phyloP scores from a whole-genome alignment of 2,329 filamentous ascomycete genomes.

The Alternaria conjuncta region DNA sequence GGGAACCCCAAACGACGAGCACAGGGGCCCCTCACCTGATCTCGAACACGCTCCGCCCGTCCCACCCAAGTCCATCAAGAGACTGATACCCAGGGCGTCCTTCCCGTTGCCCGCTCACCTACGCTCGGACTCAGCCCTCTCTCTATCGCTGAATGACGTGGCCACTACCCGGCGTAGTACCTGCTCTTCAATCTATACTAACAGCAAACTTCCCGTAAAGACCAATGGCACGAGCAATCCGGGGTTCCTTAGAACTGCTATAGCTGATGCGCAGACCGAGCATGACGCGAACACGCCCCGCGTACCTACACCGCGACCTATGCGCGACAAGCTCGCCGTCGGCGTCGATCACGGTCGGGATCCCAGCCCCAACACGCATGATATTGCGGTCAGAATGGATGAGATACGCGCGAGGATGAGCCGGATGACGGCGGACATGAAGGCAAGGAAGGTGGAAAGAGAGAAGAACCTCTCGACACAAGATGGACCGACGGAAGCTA shows the following conservation, averaged over 20 bases:
- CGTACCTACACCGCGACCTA: not conserved
- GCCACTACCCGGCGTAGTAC: not conserved
- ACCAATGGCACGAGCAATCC: too few relatives aligned
- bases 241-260: too few relatives aligned
- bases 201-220: not conserved
- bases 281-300: not conserved
- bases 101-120: too few relatives aligned
- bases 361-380: not conserved
- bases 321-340: not conserved
- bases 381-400: not conserved
- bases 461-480: too few relatives aligned
- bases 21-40: not conserved
- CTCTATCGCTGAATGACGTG: not conserved
- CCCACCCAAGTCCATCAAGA: not conserved
- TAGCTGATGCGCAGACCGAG: too few relatives aligned
- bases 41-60: not conserved
- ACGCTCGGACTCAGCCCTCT: not conserved
- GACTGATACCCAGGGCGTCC: not conserved
- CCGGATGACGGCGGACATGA: not conserved
- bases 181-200: not conserved
- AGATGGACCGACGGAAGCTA: not conserved
- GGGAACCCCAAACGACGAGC: not conserved
- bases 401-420: not conserved
- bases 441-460: not conserved
- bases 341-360: not conserved